phyloP scores from a whole-genome alignment of 164 flowering plant genomes.

The Vitis rupestris region DNA sequence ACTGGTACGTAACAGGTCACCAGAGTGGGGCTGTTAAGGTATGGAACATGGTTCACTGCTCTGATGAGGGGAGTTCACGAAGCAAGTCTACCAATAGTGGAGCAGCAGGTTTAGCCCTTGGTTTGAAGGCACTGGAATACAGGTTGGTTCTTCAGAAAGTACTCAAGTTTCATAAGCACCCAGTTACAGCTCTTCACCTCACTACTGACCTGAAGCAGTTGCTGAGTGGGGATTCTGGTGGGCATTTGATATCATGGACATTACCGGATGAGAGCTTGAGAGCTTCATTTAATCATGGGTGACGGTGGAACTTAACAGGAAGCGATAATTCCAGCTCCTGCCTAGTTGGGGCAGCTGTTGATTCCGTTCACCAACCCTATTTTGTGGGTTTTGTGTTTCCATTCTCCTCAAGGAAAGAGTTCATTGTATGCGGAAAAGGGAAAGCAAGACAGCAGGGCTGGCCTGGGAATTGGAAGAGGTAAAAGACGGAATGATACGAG shows the following conservation, averaged over 20 bases:
- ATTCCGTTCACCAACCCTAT: constrained; percentile 8
- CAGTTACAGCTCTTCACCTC: constrained; percentile 86
- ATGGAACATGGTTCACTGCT: constrained; percentile 85
- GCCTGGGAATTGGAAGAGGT: constrained; percentile 18
- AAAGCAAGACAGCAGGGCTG: constrained; percentile 22
- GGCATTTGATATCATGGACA: constrained; percentile 87
- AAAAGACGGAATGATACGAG: background rate
- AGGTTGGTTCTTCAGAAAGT: constrained; percentile 79
- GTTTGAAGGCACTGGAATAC: constrained; percentile 63
- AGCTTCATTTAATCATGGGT: constrained; percentile 59
- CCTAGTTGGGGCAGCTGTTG: constrained; percentile 9
- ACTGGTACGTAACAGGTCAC: constrained; percentile 94
- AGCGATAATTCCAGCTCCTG: background rate
- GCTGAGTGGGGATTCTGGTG: constrained; percentile 88
- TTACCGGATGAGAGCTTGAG: constrained; percentile 72
- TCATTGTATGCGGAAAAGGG: constrained; percentile 1
- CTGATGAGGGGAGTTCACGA: constrained; percentile 43
- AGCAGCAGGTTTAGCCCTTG: constrained; percentile 42
- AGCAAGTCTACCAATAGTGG: constrained; percentile 36
- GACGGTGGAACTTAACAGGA: constrained; percentile 6
- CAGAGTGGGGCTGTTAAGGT: constrained; percentile 98
- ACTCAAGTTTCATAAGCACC: constrained; percentile 79
- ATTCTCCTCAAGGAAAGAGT: background rate
- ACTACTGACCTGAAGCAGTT: constrained; percentile 79
- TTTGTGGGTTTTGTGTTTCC: constrained; percentile 9